Percentiles rank a stretch among this genome's conserved stretches.
Evolutionary conservation across 2,329 filamentous ascomycete genomes (phyloP).

Genomic region (Colletotrichum sp.): DNA sequence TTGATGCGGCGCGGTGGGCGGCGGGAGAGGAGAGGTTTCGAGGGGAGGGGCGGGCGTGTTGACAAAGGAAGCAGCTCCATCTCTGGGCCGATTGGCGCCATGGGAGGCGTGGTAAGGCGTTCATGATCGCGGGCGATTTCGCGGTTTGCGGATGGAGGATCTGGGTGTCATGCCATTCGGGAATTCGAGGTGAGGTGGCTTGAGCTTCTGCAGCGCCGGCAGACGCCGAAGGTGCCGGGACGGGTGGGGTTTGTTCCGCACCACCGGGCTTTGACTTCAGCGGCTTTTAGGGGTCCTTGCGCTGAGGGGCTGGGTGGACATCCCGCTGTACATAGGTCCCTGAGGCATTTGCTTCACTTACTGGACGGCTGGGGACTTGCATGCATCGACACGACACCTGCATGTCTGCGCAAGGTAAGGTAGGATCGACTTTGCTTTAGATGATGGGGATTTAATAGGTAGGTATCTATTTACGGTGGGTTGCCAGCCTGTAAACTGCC

Average conservation of each 20-base stretch:
- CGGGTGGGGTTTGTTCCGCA: conserved; percentile 14
- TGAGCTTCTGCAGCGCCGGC: not conserved
- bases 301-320: not conserved
- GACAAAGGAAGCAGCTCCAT: conserved; percentile 44
- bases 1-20: conserved; percentile 29
- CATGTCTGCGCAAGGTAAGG: not conserved
- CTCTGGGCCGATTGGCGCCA: conserved; percentile 32
- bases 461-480: not conserved
- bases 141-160: not conserved
- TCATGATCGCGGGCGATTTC: conserved; percentile 35
- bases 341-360: not conserved
- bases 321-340: not conserved
- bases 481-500: not conserved
- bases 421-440: not conserved
- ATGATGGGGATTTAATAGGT: not conserved
- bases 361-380: not conserved
- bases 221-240: not conserved
- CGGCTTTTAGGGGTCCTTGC: not conserved
- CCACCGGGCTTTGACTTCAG: not conserved
- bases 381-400: not conserved
- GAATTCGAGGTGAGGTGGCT: not conserved
- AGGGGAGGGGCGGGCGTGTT: conserved; percentile 32
- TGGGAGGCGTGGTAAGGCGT: conserved; percentile 38
- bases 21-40: conserved; percentile 16
- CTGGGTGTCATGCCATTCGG: conserved; percentile 6